Conservation (phyloP, 345 rosid species). For the Eucalyptus leucophloia region DNA sequence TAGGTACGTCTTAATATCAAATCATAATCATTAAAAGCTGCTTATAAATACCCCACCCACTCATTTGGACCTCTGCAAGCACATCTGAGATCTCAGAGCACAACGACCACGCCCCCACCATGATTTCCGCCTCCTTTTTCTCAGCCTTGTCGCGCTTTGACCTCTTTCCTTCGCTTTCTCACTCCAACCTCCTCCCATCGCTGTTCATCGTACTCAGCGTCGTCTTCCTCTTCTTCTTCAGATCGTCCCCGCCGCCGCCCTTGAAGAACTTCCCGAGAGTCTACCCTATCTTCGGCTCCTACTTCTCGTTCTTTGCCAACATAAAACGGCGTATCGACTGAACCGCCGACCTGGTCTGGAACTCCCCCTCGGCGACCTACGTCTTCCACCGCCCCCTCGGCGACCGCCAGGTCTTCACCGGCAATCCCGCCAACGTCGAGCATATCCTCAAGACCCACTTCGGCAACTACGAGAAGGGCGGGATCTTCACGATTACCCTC, state of each 20-base stretch:
- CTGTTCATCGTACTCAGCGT: neutral
- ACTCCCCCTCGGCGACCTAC: conserved; percentile 34
- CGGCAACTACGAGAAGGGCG: conserved; percentile 38
- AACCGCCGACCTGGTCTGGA: conserved; percentile 22
- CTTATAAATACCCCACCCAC: too few species aligned
- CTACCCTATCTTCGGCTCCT: conserved; percentile 38
- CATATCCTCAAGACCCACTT: conserved; percentile 49
- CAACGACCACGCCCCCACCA: neutral
- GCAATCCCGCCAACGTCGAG: conserved; percentile 43
- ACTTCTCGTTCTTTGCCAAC: conserved; percentile 8
- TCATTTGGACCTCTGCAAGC: too few species aligned
- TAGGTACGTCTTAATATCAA: too few species aligned
- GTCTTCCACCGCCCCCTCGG: conserved; percentile 17
- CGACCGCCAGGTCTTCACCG: conserved; percentile 15
- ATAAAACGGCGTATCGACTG: conserved; percentile 23
- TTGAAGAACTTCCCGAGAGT: conserved; percentile 9
- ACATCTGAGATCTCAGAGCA: neutral
- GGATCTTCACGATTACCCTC: neutral
- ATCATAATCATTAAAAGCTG: too few species aligned
- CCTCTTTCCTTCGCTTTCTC: neutral
- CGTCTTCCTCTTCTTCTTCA: neutral
- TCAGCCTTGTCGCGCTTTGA: neutral
- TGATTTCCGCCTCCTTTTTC: neutral
- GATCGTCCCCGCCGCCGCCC: neutral
- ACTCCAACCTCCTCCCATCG: neutral